A percentile compares a stretch with the other conserved stretches of the same genome.
Conservation (phyloP, 148 eudicot species). For the Hydrangea macrophylla region DNA sequence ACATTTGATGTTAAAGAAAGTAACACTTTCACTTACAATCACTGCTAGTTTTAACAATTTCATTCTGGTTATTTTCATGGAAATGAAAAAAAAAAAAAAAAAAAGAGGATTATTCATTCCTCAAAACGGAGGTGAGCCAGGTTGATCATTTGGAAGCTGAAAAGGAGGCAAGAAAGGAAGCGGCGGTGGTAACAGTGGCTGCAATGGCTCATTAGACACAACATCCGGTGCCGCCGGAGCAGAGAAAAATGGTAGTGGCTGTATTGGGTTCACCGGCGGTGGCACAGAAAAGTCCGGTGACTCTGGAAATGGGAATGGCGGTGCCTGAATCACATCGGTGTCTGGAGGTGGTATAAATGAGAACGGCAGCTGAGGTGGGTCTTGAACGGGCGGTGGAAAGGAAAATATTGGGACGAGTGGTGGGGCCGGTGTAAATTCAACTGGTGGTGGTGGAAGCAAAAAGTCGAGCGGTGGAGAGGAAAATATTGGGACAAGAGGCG, state of each 20-base stretch:
- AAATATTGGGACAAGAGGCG: slow-evolving; percentile 3
- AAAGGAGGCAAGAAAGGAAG: slow-evolving; percentile 21
- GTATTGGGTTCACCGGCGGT: slow-evolving; percentile 19
- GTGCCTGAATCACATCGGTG: not conserved
- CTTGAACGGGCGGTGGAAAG: slow-evolving; percentile 11
- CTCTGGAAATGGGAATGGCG: slow-evolving; percentile 19
- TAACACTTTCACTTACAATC: not conserved
- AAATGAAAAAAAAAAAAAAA: not conserved
- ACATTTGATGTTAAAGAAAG: too few species aligned
- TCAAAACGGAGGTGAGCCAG: slow-evolving; percentile 19
- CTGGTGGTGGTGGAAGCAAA: not conserved
- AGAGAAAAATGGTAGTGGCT: slow-evolving; percentile 18
- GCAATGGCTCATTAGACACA: slow-evolving; percentile 1
- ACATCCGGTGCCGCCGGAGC: slow-evolving; percentile 12
- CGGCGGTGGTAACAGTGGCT: slow-evolving; percentile 10
- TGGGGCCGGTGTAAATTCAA: slow-evolving; percentile 5
- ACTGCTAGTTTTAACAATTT: not conserved
- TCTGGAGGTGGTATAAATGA: slow-evolving; percentile 7
- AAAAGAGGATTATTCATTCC: not conserved
- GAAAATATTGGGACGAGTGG: slow-evolving; percentile 20
- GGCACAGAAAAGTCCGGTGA: slow-evolving; percentile 19
- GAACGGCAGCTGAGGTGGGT: slow-evolving; percentile 8
- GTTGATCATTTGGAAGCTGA: slow-evolving; percentile 21
- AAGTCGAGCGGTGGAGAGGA: slow-evolving; percentile 8
- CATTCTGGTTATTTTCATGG: not conserved